Conservation (phyloP, 2,329 filamentous ascomycete genomes). For the Cladophialophora exuberans region DNA sequence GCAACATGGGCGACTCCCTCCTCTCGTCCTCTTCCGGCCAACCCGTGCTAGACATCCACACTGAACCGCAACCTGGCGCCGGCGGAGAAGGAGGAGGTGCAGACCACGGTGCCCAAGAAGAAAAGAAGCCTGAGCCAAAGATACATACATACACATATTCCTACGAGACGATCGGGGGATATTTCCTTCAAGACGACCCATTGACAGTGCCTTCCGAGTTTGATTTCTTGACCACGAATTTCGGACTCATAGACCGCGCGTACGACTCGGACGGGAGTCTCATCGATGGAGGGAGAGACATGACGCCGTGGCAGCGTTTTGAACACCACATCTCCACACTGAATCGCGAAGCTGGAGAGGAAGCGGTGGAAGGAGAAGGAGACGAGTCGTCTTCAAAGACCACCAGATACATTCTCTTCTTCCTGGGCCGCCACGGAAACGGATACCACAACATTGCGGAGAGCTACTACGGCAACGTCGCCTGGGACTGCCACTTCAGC, state of each 20-base stretch:
- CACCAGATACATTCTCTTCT: conserved; percentile 62
- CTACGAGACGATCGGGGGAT: conserved; percentile 26
- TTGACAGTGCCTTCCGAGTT: conserved; percentile 50
- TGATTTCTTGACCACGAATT: conserved; percentile 48
- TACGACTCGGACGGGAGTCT: conserved; percentile 47
- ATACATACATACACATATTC: conserved; percentile 13
- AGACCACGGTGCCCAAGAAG: background rate
- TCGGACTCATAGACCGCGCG: conserved; percentile 53
- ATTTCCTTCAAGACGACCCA: conserved; percentile 50
- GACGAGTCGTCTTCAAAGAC: too few relatives aligned
- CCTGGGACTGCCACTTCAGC: conserved; percentile 67
- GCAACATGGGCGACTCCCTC: conserved; percentile 13
- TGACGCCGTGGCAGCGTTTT: conserved; percentile 63
- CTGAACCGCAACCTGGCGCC: conserved; percentile 12
- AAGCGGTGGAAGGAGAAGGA: background rate
- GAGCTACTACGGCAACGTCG: conserved; percentile 58
- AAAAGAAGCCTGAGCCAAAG: background rate
- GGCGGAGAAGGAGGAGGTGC: background rate
- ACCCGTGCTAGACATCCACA: conserved; percentile 22
- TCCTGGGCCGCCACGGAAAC: conserved; percentile 64
- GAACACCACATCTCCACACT: conserved; percentile 51
- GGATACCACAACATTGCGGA: conserved; percentile 66
- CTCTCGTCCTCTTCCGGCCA: conserved; percentile 13
- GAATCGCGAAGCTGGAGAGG: conserved; percentile 42
- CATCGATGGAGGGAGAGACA: conserved; percentile 28